These are phyloP conservation scores for Sporisorium scitamineum DNA, from an alignment of 1,284 basidiomycete species.

Conservation along the genomic window DNA sequence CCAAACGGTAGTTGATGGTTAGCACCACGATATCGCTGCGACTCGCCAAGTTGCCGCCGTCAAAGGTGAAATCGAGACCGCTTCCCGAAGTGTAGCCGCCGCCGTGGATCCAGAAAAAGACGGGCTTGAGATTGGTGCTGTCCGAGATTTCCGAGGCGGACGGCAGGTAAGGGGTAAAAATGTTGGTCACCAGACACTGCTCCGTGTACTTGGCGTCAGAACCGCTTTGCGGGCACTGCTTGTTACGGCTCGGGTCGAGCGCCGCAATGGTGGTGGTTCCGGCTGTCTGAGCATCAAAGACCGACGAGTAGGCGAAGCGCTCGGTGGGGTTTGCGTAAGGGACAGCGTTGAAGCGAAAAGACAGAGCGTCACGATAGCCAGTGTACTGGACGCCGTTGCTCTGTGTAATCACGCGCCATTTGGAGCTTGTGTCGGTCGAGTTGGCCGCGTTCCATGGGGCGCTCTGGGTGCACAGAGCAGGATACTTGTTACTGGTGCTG, in stretches of 20 bases:
- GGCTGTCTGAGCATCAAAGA: conserved; percentile 18
- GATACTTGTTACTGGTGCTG: conserved; percentile 10
- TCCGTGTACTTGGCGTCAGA: conserved; percentile 47
- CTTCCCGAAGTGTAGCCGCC: conserved; percentile 70
- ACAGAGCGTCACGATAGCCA: conserved; percentile 44
- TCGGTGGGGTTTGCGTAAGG: conserved; percentile 42
- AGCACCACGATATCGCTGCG: conserved; percentile 74
- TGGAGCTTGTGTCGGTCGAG: conserved; percentile 26
- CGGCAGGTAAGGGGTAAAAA: conserved; percentile 73
- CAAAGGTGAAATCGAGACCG: conserved; percentile 70
- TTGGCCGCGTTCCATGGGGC: conserved; percentile 34
- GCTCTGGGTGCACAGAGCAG: conserved; percentile 41
- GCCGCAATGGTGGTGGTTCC: conserved; percentile 16
- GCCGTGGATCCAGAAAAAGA: conserved; percentile 73
- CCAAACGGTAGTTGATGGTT: conserved; percentile 74
- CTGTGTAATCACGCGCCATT: conserved; percentile 24
- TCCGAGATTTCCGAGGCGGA: conserved; percentile 51
- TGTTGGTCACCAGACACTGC: conserved; percentile 75
- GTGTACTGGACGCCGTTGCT: conserved; percentile 39
- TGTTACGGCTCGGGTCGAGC: conserved; percentile 13
- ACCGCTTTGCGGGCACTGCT: conserved; percentile 39
- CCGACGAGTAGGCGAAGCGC: conserved; percentile 44
- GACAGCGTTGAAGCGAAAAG: conserved; percentile 43
- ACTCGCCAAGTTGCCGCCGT: conserved; percentile 72
- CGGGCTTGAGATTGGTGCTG: conserved; percentile 71